Conservation (phyloP, 2,329 filamentous ascomycete genomes). For the Trichoderma aggressivum region DNA sequence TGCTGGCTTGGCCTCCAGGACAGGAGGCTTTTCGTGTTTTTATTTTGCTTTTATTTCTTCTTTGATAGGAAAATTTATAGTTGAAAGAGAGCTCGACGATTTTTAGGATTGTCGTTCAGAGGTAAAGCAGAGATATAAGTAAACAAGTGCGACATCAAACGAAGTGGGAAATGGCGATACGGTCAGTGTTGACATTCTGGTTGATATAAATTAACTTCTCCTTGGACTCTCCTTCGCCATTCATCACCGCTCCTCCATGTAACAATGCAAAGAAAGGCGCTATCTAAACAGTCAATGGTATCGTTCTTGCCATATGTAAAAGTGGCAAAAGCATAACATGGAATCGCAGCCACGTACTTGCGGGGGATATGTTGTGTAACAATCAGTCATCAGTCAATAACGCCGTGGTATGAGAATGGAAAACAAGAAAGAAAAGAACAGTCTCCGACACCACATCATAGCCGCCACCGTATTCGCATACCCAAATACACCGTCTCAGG, state of each 20-base stretch:
- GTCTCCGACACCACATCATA: not conserved
- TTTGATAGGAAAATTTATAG: not conserved
- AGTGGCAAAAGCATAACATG: not conserved
- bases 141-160: not conserved
- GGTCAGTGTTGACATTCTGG: not conserved
- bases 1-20: conserved; percentile 20
- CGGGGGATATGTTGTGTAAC: not conserved
- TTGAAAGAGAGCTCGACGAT: no score
- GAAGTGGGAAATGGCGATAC: conserved; percentile 3
- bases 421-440: not conserved
- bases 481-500: not conserved
- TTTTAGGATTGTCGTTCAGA: not conserved
- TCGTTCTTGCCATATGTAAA: conserved; percentile 14
- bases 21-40: not conserved
- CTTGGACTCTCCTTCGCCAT: not conserved
- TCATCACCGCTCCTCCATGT: conserved; percentile 1
- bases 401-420: conserved; percentile 5
- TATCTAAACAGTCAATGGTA: conserved; percentile 17
- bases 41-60: not conserved
- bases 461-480: not conserved
- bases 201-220: not conserved
- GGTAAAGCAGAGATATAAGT: not conserved
- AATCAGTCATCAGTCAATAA: conserved; percentile 3
- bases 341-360: not conserved
- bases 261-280: conserved; percentile 6